Base-by-base conservation (phyloP, 2,329 filamentous ascomycete genomes). In the Thelonectria rubi region DNA sequence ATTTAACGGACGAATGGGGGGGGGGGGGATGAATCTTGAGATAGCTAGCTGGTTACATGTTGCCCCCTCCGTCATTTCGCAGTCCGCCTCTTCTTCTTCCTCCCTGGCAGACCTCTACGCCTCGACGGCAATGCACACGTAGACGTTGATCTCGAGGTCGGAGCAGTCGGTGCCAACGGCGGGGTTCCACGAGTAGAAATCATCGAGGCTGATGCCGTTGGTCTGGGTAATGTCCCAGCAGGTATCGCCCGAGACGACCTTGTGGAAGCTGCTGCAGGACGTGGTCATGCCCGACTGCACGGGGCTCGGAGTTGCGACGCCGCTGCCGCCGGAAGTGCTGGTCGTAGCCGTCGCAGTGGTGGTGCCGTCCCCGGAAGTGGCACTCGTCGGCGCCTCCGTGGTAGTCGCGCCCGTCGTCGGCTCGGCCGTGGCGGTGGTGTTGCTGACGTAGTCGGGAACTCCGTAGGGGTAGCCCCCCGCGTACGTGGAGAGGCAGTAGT, bases 401-500 rank as follows among this genome's bases (percentile, higher is more conserved):
- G 50, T 20, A 8, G 50, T 43, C 4, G 20, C 42, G 26, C 17
- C 17, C 17, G 50, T 20, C 17, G 21, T 26, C 15, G 24, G 5
- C 46, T 17, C 17, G 11, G 51, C 21, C 3, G 51, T 45, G 15
- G 15, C 32, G n/a, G 50, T 42, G 14, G 42, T 24, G 21, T 37
- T 34, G 26, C 52, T 43, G 42, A 24, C 30, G 12, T 4, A 42
- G 7, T 42, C 39, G 17, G 39, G 11, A 5, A 18, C n/a, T 5
- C 39, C 39, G n/a, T 42, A 42, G 21, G 52, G 42, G 11, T 17
- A 17, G 14, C 32, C 26, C 5, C 21, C 20, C 10, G 12, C 12
- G 30, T 47, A 46, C 18, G 48, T 58, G 12, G 58, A 58, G 34
- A 62, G 39, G 46, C 57, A 64, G 24, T 65, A 65, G 26, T 55